phyloP scores from a whole-genome alignment of 805 yeast genomes.

The Lachancea fermentati region DNA sequence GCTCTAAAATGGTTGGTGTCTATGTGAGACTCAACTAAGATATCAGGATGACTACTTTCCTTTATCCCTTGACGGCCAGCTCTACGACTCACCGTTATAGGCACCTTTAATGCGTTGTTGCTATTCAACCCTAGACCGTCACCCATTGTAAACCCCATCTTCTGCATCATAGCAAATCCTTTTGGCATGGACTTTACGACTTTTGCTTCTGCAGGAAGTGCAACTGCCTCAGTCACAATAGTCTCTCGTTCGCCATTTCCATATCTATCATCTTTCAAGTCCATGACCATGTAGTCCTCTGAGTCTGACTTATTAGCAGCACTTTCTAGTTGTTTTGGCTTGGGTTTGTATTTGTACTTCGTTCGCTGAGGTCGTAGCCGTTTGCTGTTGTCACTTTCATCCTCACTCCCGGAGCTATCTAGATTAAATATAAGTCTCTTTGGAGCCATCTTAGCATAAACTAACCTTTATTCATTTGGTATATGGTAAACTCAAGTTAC shows the following conservation, averaged over 20 bases:
- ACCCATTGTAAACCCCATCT: slow-evolving; percentile 54
- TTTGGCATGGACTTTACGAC: slow-evolving; percentile 29
- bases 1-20: slow-evolving; percentile 9
- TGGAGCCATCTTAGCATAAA: neutral
- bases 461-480: neutral
- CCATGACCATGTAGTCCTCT: slow-evolving; percentile 4
- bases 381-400: neutral
- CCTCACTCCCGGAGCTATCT: neutral
- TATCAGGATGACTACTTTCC: slow-evolving; percentile 6
- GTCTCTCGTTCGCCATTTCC: neutral
- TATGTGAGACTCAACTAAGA: neutral
- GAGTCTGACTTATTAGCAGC: neutral
- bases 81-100: slow-evolving; percentile 25
- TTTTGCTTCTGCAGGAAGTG: neutral
- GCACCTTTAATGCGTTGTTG: slow-evolving; percentile 27
- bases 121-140: slow-evolving; percentile 36
- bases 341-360: too few relatives aligned
- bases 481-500: too few relatives aligned
- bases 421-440: neutral
- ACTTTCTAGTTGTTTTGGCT: too few relatives aligned
- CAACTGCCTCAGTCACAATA: neutral
- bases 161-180: slow-evolving; percentile 49
- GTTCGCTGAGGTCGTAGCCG: neutral
- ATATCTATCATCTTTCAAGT: neutral
- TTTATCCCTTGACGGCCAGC: slow-evolving; percentile 23